Percentiles rank a stretch among this genome's conserved stretches.
phyloP scores from a whole-genome alignment of 345 rosid species.

The rapeseed (Brassica napus) region DNA sequence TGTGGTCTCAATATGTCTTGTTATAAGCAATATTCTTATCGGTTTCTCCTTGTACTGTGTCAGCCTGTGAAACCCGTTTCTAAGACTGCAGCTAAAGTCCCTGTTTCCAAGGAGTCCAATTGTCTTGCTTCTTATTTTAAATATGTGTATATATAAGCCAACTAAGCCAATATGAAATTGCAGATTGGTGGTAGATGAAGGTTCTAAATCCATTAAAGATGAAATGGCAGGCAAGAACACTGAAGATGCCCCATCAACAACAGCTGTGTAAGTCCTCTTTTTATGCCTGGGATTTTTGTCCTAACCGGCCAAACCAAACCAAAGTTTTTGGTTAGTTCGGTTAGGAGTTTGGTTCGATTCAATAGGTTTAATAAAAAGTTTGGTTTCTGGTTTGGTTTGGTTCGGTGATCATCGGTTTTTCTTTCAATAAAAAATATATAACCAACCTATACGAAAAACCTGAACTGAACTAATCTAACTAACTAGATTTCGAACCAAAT shows the following conservation, averaged over 20 bases:
- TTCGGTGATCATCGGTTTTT: too few species aligned
- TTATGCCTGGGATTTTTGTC: too few species aligned
- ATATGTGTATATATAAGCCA: not conserved
- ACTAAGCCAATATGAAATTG: conserved; percentile 16
- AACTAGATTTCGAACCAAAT: too few species aligned
- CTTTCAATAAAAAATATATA: too few species aligned
- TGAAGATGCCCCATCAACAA: conserved; percentile 5
- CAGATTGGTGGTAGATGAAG: conserved; percentile 36
- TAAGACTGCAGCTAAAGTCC: conserved; percentile 40
- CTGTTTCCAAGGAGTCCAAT: conserved; percentile 50
- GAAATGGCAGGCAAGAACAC: conserved; percentile 16
- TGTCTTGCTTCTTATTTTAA: not conserved
- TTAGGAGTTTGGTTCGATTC: too few species aligned
- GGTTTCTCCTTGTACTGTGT: not conserved
- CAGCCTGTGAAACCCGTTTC: conserved; percentile 53
- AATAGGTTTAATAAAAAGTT: too few species aligned
- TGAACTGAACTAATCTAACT: too few species aligned
- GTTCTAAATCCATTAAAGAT: conserved; percentile 21
- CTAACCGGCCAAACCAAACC: too few species aligned
- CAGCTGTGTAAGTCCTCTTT: conserved; percentile 34
- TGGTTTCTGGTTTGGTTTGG: too few species aligned
- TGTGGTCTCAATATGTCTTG: not conserved
- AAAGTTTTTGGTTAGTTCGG: too few species aligned
- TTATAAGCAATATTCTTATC: not conserved
- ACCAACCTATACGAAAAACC: too few species aligned